Conservation (phyloP, 2,329 filamentous ascomycete genomes). For the Hymenoscyphus fraxineus region DNA sequence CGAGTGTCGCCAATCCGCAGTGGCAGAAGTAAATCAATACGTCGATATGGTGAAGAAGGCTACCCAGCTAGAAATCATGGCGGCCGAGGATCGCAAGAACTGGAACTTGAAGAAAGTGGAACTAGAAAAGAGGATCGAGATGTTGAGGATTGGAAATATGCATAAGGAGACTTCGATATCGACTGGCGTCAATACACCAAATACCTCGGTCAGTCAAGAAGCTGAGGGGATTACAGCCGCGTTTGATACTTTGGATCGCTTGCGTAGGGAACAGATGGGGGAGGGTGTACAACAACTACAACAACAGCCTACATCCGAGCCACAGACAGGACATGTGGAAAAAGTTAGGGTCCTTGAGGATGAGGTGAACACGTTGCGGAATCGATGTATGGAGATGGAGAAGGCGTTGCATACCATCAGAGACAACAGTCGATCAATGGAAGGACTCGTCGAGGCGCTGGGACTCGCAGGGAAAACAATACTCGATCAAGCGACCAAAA, state of each 20-base stretch:
- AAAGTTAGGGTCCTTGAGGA: constrained; percentile 21
- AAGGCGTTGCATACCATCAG: constrained; percentile 24
- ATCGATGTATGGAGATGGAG: constrained; percentile 29
- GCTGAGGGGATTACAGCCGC: background rate
- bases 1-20: constrained; percentile 36
- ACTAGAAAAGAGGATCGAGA: constrained; percentile 30
- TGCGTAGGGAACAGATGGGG: constrained; percentile 18
- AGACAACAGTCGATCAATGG: constrained; percentile 30
- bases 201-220: constrained; percentile 6
- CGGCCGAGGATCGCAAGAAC: constrained; percentile 28
- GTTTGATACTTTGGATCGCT: background rate
- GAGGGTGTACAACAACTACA: constrained; percentile 5
- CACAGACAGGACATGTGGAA: constrained; percentile 12
- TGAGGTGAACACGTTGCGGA: constrained; percentile 28
- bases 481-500: constrained; percentile 20
- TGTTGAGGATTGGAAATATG: constrained; percentile 16
- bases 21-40: constrained; percentile 34
- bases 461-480: constrained; percentile 23
- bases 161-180: constrained; percentile 5
- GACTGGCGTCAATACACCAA: constrained; percentile 4
- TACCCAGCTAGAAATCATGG: constrained; percentile 31
- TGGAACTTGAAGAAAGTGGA: constrained; percentile 29
- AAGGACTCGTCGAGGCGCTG: constrained; percentile 26
- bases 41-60: constrained; percentile 35
- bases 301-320: constrained; percentile 3